Evolutionary conservation across 192 early-diverging fungal species (phyloP), one percentile per base, ranked within the genome.

Genomic region (Coemansia sp.): DNA sequence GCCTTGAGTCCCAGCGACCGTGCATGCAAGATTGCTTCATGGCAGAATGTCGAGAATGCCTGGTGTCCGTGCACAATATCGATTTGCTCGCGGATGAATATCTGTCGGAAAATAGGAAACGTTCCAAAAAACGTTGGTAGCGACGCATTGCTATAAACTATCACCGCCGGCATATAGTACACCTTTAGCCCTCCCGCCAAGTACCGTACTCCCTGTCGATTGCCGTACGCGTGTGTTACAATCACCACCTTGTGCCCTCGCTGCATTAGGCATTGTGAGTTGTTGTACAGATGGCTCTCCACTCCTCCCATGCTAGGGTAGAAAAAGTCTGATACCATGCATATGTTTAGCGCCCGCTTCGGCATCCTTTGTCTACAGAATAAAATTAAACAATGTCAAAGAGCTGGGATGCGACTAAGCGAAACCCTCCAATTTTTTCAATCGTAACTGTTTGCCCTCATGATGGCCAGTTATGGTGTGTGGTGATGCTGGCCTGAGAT

Each of bases 241-340:
- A 99, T 92, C 33, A 98, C 83, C 31, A 98, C 94, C 82, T 95
- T 96, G 80, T 99, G 97, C 4, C 95, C 97, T 3, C 93, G 88
- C 68, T 84, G 87, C 48, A 94, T 91, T 26, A 99, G 83, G 65
- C 90, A 86, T 76, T 93, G 91, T 28, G 95, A 92, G 39, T 96
- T 85, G 71, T 92, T 91, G 70, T 93, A 96, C 24, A 98, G 76
- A 78, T 99, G 97, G 37, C 87, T 88, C 71, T 99, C 97, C 9
- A 99, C 92, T 11, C 97, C 97, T 51, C 97, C 97, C 69, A 95
- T 88, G 64, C 92, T 95, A 26, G 97, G 97, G 74, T 94, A 98
- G 81, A 98, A 97, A 76, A 98, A 97, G 81, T 99, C 97, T 6
- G 92, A 95, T 3, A 96, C 94, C 88, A 98, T 92, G 73, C 94